Conservation (phyloP, 306 rosid genomes). For the Ceratonia siliqua region DNA sequence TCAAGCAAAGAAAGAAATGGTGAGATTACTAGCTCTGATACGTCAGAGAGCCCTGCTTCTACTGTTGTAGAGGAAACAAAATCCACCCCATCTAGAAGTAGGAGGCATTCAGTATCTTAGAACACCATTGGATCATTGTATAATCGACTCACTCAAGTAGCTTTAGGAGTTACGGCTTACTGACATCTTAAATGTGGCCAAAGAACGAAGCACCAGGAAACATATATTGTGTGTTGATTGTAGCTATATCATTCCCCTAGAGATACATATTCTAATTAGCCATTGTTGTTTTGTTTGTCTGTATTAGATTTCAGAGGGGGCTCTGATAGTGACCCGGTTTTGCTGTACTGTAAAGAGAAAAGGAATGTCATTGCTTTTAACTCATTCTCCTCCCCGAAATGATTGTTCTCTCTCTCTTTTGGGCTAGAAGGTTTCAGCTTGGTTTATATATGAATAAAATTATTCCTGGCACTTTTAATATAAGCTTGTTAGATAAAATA, state of each 20-base stretch:
- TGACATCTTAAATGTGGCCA: slow-evolving; percentile 54
- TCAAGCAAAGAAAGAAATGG: slow-evolving; percentile 72
- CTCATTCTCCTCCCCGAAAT: background rate
- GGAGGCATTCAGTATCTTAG: slow-evolving; percentile 79
- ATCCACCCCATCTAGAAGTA: slow-evolving; percentile 83
- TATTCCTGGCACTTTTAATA: no score
- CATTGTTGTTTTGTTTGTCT: slow-evolving; percentile 12
- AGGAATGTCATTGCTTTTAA: slow-evolving; percentile 11
- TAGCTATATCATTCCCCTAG: slow-evolving; percentile 14
- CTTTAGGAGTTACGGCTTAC: slow-evolving; percentile 53
- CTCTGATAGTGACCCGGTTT: slow-evolving; percentile 28
- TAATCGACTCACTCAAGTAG: slow-evolving; percentile 46
- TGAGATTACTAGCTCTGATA: slow-evolving; percentile 84
- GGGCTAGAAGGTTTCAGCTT: background rate
- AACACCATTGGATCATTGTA: slow-evolving; percentile 34
- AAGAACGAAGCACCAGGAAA: slow-evolving; percentile 33
- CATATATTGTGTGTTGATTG: background rate
- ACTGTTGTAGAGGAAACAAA: slow-evolving; percentile 78
- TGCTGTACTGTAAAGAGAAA: slow-evolving; percentile 26
- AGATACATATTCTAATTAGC: slow-evolving; percentile 16
- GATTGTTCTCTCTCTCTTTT: background rate
- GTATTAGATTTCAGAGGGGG: slow-evolving; percentile 5
- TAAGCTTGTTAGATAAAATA: no score
- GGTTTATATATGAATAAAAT: background rate
- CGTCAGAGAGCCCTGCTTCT: slow-evolving; percentile 91